Evolutionary conservation across 768 basidiomycete genomes (phyloP).

Genomic region (Sarcodon sp.): DNA sequence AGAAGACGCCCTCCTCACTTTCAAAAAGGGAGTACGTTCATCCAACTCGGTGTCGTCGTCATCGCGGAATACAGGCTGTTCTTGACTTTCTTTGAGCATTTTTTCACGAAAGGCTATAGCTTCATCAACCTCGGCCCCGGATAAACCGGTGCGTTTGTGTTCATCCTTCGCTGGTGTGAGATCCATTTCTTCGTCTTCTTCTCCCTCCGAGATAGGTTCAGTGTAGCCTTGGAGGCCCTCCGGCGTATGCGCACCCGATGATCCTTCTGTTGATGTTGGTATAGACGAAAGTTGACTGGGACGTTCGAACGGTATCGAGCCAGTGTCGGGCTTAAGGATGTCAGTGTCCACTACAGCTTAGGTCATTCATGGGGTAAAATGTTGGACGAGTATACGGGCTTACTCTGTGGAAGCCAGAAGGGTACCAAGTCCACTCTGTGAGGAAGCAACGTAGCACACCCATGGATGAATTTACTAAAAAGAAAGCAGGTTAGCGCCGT

Average conservation of each 20-base stretch:
- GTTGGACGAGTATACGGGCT: conserved; percentile 6
- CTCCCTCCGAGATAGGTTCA: conserved; percentile 92
- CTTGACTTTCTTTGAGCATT: conserved; percentile 45
- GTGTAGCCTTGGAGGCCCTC: conserved; percentile 37
- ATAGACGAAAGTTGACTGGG: conserved; percentile 34
- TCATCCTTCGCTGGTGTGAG: conserved; percentile 65
- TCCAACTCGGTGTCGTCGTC: conserved; percentile 16
- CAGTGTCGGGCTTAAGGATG: conserved; percentile 85
- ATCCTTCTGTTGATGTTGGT: conserved; percentile 12
- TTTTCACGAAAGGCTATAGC: conserved; percentile 82
- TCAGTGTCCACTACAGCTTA: conserved; percentile 71
- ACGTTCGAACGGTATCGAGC: conserved; percentile 55
- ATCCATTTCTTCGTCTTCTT: conserved; percentile 72
- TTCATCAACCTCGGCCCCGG: conserved; percentile 60
- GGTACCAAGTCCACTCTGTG: conserved; percentile 92
- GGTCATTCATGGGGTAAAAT: not conserved
- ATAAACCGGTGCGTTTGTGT: conserved; percentile 65
- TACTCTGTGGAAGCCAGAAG: conserved; percentile 97
- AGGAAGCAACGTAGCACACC: conserved; percentile 87
- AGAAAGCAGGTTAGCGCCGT: not conserved
- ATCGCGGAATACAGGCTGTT: conserved; percentile 7
- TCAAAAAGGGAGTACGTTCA: conserved; percentile 26
- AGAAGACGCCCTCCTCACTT: conserved; percentile 8
- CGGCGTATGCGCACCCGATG: conserved; percentile 29
- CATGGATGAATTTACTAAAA: conserved; percentile 85